phyloP scores from a whole-genome alignment of 129 eudicot species.

The Tagetes patula region DNA sequence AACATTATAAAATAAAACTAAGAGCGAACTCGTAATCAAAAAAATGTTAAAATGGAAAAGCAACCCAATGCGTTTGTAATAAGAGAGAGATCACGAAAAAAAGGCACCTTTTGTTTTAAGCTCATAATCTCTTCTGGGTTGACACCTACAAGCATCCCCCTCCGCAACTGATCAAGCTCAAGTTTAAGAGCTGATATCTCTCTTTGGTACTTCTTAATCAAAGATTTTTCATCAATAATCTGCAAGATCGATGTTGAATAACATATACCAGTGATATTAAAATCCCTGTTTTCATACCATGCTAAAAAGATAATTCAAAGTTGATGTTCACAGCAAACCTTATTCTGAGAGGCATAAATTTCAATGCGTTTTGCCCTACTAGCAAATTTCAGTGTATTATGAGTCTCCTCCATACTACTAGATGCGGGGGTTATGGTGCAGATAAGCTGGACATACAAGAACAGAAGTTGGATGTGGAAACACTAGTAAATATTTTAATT shows the following conservation, averaged over 20 bases:
- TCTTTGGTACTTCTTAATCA: constrained; percentile 94
- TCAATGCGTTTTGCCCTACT: constrained; percentile 96
- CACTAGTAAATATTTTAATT: background rate
- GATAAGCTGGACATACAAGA: constrained; percentile 62
- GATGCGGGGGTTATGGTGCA: constrained; percentile 99
- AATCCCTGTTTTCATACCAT: background rate
- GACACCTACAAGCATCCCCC: constrained; percentile 93
- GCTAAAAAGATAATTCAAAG: constrained; percentile 24
- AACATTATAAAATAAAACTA: constrained; percentile 15
- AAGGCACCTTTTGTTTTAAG: constrained; percentile 73
- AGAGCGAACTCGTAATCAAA: background rate
- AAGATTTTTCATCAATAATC: constrained; percentile 97
- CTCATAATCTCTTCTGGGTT: constrained; percentile 90
- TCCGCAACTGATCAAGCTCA: constrained; percentile 87
- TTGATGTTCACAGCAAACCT: constrained; percentile 45
- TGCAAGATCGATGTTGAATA: constrained; percentile 40
- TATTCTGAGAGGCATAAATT: constrained; percentile 87
- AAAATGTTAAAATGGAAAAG: constrained; percentile 8
- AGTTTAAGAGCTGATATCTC: constrained; percentile 86
- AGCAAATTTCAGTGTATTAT: constrained; percentile 92
- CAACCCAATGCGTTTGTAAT: constrained; percentile 11
- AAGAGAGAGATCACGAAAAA: constrained; percentile 12
- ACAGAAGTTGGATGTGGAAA: constrained; percentile 19
- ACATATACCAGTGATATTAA: constrained; percentile 14
- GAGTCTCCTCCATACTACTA: constrained; percentile 97